These are phyloP conservation scores for Geotrichum restrictum DNA, from an alignment of 1,139 yeast genomes.

Conservation along the genomic window DNA sequence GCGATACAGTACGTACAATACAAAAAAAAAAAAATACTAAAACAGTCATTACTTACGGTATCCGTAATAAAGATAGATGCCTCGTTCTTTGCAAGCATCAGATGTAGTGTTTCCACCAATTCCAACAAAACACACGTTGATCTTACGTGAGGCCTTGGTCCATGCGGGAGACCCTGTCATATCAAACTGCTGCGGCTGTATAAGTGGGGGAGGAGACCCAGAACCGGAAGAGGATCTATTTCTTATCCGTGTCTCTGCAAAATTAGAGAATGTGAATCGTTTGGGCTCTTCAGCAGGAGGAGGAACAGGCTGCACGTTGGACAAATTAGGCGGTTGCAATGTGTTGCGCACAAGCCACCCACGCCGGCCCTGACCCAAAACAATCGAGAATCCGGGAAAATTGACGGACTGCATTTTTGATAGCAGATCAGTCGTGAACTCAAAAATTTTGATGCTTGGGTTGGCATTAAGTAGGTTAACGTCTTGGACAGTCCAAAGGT, in stretches of 20 bases:
- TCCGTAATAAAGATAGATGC: slow-evolving; percentile 39
- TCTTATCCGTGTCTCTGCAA: slow-evolving; percentile 29
- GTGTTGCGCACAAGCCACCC: slow-evolving; percentile 70
- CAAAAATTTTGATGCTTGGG: slow-evolving; percentile 41
- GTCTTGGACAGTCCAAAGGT: slow-evolving; percentile 53
- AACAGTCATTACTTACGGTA: slow-evolving; percentile 22
- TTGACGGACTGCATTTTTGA: slow-evolving; percentile 31
- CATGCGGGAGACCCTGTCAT: slow-evolving; percentile 32
- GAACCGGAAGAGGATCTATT: slow-evolving; percentile 1
- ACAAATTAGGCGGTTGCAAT: slow-evolving; percentile 18
- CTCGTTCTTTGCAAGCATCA: slow-evolving; percentile 36
- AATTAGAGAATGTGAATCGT: slow-evolving; percentile 32
- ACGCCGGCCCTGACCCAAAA: slow-evolving; percentile 69
- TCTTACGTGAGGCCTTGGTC: slow-evolving; percentile 36
- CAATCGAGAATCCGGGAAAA: slow-evolving; percentile 41
- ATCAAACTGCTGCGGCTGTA: slow-evolving; percentile 18
- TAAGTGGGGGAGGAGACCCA: slow-evolving; percentile 10
- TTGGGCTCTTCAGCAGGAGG: slow-evolving; percentile 18
- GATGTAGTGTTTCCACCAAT: slow-evolving; percentile 35
- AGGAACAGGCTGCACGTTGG: background rate
- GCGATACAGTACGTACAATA: background rate
- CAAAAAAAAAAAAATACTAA: slow-evolving; percentile 1
- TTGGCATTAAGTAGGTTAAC: slow-evolving; percentile 42
- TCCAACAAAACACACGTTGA: slow-evolving; percentile 37
- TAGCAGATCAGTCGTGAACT: slow-evolving; percentile 39